Percentiles rank a stretch among this genome's conserved stretches.
Conservation (phyloP, 2,329 filamentous ascomycete genomes). For the Fusarium pininemorale region DNA sequence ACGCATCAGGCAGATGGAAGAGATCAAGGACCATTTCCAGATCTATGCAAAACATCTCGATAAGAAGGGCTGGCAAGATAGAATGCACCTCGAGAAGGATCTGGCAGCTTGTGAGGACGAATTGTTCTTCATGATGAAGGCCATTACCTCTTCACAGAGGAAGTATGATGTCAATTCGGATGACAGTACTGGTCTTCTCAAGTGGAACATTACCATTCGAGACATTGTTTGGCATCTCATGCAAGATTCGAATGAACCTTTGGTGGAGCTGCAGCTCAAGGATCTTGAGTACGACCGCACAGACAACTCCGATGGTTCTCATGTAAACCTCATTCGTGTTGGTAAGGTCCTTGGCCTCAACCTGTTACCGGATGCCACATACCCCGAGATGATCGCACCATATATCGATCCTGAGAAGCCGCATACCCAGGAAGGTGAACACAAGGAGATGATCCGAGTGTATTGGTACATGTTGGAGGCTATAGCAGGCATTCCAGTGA, state of each 20-base stretch:
- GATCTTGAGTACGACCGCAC: constrained; percentile 94
- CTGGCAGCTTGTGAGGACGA: constrained; percentile 92
- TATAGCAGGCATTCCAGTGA: constrained; percentile 95
- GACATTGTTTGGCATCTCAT: constrained; percentile 99
- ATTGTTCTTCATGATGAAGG: constrained; percentile 99
- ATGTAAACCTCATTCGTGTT: constrained; percentile 90
- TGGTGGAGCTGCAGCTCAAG: constrained; percentile 92
- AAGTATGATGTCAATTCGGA: constrained; percentile 75
- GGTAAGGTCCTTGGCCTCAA: constrained; percentile 90
- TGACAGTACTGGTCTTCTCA: constrained; percentile 80
- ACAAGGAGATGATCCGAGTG: constrained; percentile 87
- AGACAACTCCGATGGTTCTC: constrained; percentile 96
- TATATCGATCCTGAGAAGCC: constrained; percentile 76
- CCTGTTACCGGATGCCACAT: constrained; percentile 87
- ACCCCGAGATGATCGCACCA: constrained; percentile 94
- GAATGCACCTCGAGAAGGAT: constrained; percentile 88
- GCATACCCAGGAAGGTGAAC: constrained; percentile 52
- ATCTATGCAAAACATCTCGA: constrained; percentile 89
- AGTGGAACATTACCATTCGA: constrained; percentile 92
- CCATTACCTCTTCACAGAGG: constrained; percentile 94
- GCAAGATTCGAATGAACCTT: constrained; percentile 82
- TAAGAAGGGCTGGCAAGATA: constrained; percentile 89
- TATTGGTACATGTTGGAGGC: constrained; percentile 99
- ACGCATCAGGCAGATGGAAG: constrained; percentile 90
- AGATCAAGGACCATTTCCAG: constrained; percentile 97